Evolutionary conservation across 495 filamentous ascomycete genomes (phyloP), one percentile per base, ranked within the genome.

Genomic region (Evernia prunastri): DNA sequence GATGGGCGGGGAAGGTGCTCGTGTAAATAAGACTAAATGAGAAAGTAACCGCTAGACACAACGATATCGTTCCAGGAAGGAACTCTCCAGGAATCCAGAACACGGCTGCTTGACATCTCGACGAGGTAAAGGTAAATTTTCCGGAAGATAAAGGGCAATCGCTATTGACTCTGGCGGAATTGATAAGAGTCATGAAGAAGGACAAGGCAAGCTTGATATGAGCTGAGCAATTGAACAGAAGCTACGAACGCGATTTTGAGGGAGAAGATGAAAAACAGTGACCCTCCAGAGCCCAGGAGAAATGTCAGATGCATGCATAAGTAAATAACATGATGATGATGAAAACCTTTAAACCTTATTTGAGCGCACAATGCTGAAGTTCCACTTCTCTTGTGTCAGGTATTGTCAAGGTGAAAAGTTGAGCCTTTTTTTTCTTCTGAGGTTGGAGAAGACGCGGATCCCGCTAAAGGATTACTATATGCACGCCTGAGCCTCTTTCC

Each of bases 1-100:
- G 59, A 71, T 54, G 58, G 36, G 40, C 20, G 39, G 43, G 20
- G 33, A 64, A 73, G 62, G 58, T 62, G 66, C 64, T 68, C 63
- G 65, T 64, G 68, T 60, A 51, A 65, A 66, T 35, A 61, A 72
- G 64, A 69, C 36, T 56, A 36, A 69, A 68, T 56, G 53, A 47
- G 40, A 68, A 60, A 66, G 66, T 64, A 43, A 25, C 36, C 4
- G 40, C 47, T 20, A 62, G 66, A 70, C 67, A 61, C 53, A 67
- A 13, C 20, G 17, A 42, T 69, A 54, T 53, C 42, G 25, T 17
- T 61, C 61, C 29, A 63, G 63, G 63, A 68, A 68, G 40, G 58
- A 31, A 27, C 25, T 31, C 25, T 31, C 58, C 8, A 58, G 6
- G 59, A 62, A 62, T 49, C 23, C 27, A 53, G 25, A 56, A 56